phyloP scores from a whole-genome alignment of 2,329 filamentous ascomycete species.

The Talaromyces albobiverticillius region DNA sequence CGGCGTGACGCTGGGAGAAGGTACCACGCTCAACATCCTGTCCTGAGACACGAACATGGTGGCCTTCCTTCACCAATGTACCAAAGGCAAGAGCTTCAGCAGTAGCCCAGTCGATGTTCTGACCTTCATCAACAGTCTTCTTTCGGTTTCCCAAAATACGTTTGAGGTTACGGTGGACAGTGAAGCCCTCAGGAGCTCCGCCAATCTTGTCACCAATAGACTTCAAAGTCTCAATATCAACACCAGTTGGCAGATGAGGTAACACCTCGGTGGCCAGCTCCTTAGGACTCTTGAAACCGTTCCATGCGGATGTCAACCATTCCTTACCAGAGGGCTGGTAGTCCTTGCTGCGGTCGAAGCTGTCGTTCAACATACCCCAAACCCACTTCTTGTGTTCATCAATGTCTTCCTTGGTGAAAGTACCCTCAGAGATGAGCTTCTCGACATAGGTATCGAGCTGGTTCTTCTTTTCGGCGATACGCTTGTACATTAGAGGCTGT shows the following conservation, averaged over 20 bases:
- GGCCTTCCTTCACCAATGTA: slow-evolving; percentile 83
- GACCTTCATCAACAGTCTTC: slow-evolving; percentile 87
- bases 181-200: slow-evolving; percentile 76
- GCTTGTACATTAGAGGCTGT: slow-evolving; percentile 99
- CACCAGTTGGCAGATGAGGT: slow-evolving; percentile 82
- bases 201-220: slow-evolving; percentile 82
- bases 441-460: slow-evolving; percentile 90
- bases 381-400: slow-evolving; percentile 99
- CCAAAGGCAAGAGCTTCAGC: slow-evolving; percentile 95
- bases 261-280: slow-evolving; percentile 92
- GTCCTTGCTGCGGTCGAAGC: slow-evolving; percentile 94
- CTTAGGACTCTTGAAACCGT: slow-evolving; percentile 98
- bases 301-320: slow-evolving; percentile 98
- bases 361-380: slow-evolving; percentile 98
- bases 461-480: slow-evolving; percentile 77
- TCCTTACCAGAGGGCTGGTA: slow-evolving; percentile 96
- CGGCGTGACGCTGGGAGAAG: slow-evolving; percentile 95
- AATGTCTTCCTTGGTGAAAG: slow-evolving; percentile 95
- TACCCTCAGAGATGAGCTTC: slow-evolving; percentile 85
- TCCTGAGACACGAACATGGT: slow-evolving; percentile 95
- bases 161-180: slow-evolving; percentile 91
- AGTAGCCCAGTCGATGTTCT: slow-evolving; percentile 96
- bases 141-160: slow-evolving; percentile 86
- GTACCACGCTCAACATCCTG: slow-evolving; percentile 99
- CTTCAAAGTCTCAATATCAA: slow-evolving; percentile 69